These are phyloP conservation scores for Zygotorulaspora mrakii DNA, from an alignment of 1,139 yeast species.

Conservation along the genomic window DNA sequence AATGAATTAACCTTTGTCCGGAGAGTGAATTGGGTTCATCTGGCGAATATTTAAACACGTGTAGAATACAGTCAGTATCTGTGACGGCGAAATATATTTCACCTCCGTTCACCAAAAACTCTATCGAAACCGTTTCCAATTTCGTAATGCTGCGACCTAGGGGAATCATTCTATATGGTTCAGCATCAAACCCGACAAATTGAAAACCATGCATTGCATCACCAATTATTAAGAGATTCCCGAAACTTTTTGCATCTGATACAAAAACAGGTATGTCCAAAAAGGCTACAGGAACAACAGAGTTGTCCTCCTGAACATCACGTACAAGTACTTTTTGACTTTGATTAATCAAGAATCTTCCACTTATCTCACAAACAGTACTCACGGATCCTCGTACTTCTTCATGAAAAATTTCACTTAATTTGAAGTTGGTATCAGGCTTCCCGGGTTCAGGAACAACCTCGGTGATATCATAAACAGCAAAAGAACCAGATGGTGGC, in stretches of 20 bases:
- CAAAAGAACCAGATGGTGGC: conserved; percentile 75
- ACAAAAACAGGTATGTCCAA: conserved; percentile 78
- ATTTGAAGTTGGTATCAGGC: conserved; percentile 78
- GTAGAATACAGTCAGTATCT: conserved; percentile 67
- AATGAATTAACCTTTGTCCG: conserved; percentile 71
- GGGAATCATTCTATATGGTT: conserved; percentile 81
- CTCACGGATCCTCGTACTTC: conserved; percentile 83
- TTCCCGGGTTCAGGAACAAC: conserved; percentile 87
- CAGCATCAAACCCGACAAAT: conserved; percentile 89
- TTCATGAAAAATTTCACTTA: conserved; percentile 74
- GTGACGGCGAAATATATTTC: conserved; percentile 65
- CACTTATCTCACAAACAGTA: conserved; percentile 73
- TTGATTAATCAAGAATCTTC: conserved; percentile 78
- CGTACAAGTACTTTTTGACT: conserved; percentile 84
- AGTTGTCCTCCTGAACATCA: conserved; percentile 58
- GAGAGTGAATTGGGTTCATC: conserved; percentile 80
- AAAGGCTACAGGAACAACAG: conserved; percentile 76
- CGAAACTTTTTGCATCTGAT: conserved; percentile 75
- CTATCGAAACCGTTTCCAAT: conserved; percentile 59
- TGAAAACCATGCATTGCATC: conserved; percentile 79
- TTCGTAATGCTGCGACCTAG: conserved; percentile 71
- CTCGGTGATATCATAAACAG: conserved; percentile 69
- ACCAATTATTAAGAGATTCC: conserved; percentile 72
- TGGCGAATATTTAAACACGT: conserved; percentile 83
- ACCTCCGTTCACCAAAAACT: conserved; percentile 68